Evolutionary conservation across 257 asterid species (phyloP), one percentile per base, ranked within the genome.

Genomic region (Thymus quinquecostatus): DNA sequence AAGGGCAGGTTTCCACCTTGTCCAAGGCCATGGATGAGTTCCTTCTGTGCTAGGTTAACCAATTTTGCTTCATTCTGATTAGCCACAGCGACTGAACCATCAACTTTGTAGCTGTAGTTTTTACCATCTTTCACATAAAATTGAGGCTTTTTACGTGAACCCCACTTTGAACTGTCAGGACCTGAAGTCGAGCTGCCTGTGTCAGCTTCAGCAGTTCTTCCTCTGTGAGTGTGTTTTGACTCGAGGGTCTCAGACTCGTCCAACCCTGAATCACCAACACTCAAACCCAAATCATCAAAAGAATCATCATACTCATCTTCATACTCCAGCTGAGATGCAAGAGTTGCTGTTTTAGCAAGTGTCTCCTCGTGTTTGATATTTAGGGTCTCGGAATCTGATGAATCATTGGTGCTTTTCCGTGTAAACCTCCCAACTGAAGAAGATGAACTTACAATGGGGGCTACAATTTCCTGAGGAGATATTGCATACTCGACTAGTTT

Each of bases 271-370:
- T 89, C 98, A 11, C 86, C 91, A 64, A 95, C 91, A 53, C 96
- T 82, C 74, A 95, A 45, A 50, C 99, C 99, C 60, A 92, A 70
- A 76, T 95, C 99, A 80, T 95, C 99, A 67, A 92, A 95, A 14
- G 99, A 95, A 74, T 92, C 99, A 10, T 95, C 99, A 67, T 94
- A 94, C 86, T 94, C 99, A 54, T 94, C 99, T 75, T 94, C 99
- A 33, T 94, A 94, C 86, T 94, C 97, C 0, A 88, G 86, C 75
- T 89, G 99, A 51, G 88, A 84, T 30, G 81, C 70, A 64, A 94
- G 90, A 32, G 90, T 87, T 30, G 89, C 85, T n/a, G 94, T 89
- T 84, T 86, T 89, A 11, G 85, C 88, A 79, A 77, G 11, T 59
- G 83, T 86, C 63, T 74, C 75, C 5, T 85, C 87, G 43, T 68